Base-by-base conservation (phyloP, 768 basidiomycete species). In the Lepiota brunneoincarnata region DNA sequence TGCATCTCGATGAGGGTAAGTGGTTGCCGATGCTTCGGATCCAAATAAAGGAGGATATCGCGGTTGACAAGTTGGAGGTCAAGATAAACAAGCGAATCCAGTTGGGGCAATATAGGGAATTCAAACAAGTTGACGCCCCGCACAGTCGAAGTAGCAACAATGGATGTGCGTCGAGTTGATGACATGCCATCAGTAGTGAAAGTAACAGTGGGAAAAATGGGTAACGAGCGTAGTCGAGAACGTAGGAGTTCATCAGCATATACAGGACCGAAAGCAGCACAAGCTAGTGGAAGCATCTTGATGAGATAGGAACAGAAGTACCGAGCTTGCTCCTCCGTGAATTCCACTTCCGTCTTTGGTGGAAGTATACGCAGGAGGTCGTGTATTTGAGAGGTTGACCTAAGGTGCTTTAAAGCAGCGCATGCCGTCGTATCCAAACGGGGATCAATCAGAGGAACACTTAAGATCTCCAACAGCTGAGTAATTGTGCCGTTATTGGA, bases 371-470 rank as follows among this genome's bases (percentile, higher is more conserved):
- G 66, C n/a, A 75, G 64, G 7, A 76, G 44, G 2, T 62, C 63
- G 9, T 63, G 64, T 17, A 73, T 64, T 14, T 54, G 28, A 7
- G 52, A 54, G 18, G 34, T 45, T 28, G 44, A 17, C 6, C 28
- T 10, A 10, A 45, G n/a, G 6, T 54, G 34, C 23, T 28, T 46
- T 6, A 54, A 28, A 4, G 37, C 52, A 15, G 24, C 18, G 4
- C 65, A 64, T 0, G 67, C 66, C 2, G 51, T 17, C 2, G 40
- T 35, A 7, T 51, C 44, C 15, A 74, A 63, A 0, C 58, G 54
- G 1, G 63, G 55, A 44, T 74, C 63, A 11, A 77, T 50, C 48
- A 79, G 72, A 1, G 66, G 56, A 1, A 77, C 55, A 0, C 69
- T 69, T 1, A 76, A 54, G 6, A 51, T 38, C 31, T 61, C 57